A percentile compares a stretch with the other conserved stretches of the same genome.
These are phyloP conservation scores for Schwanniomyces vanrijiae DNA, from an alignment of 805 yeast species.

Conservation along the genomic window DNA sequence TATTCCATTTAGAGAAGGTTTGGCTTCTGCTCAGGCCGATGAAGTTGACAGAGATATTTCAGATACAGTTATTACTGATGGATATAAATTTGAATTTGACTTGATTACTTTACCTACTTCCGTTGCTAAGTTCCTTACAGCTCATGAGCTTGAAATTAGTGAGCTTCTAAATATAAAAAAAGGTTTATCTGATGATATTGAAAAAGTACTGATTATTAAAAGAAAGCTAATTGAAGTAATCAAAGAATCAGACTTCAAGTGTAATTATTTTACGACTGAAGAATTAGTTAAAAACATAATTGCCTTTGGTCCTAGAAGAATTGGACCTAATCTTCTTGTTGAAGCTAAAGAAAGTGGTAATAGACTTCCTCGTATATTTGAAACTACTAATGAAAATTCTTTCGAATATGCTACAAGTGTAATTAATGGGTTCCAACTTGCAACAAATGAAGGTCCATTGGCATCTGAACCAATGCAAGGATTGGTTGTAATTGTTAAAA, in stretches of 20 bases:
- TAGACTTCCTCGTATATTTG: constrained; percentile 31
- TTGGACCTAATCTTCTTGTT: constrained; percentile 73
- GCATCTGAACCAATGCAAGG: constrained; percentile 89
- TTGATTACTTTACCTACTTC: constrained; percentile 57
- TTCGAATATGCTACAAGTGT: constrained; percentile 59
- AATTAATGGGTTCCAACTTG: constrained; percentile 81
- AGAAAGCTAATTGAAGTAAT: constrained; percentile 5
- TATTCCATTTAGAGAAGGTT: constrained; percentile 91
- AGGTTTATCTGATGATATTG: neutral
- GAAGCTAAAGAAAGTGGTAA: constrained; percentile 42
- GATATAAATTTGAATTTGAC: constrained; percentile 50
- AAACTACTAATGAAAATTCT: constrained; percentile 11
- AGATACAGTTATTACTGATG: constrained; percentile 33
- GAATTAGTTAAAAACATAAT: constrained; percentile 40
- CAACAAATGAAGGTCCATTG: constrained; percentile 82
- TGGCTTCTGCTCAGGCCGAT: constrained; percentile 37
- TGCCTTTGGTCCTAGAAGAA: constrained; percentile 74
- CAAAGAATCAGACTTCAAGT: constrained; percentile 15
- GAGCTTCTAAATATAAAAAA: constrained; percentile 14
- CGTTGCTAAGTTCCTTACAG: constrained; percentile 49
- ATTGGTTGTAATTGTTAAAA: constrained; percentile 49
- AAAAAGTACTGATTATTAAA: neutral
- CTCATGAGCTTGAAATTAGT: constrained; percentile 45
- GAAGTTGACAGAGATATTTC: constrained; percentile 16
- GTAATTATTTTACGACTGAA: constrained; percentile 15